These are phyloP conservation scores for Tylopilus sp. DNA, from an alignment of 1,284 basidiomycete species.

Conservation along the genomic window DNA sequence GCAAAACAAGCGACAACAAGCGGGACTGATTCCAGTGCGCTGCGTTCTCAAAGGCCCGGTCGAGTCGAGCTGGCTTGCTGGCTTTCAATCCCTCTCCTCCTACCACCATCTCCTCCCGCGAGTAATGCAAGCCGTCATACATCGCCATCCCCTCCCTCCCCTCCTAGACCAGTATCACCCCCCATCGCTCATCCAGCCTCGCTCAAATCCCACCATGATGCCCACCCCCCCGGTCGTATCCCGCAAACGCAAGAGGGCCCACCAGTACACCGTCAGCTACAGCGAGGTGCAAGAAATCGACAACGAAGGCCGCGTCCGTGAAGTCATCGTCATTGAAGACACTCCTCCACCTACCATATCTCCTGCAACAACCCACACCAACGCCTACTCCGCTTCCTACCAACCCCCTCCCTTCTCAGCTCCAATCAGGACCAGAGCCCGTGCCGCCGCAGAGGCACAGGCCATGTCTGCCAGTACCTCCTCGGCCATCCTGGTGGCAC, in stretches of 20 bases:
- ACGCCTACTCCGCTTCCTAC: slow-evolving; percentile 69
- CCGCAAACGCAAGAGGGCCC: slow-evolving; percentile 76
- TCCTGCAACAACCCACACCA: slow-evolving; percentile 60
- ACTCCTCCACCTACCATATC: slow-evolving; percentile 74
- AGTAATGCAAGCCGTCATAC: slow-evolving; percentile 64
- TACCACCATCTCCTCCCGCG: slow-evolving; percentile 45
- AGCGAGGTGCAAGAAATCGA: slow-evolving; percentile 81
- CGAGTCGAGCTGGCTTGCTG: slow-evolving; percentile 33
- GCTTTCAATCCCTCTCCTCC: slow-evolving; percentile 38
- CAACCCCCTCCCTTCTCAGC: slow-evolving; percentile 69
- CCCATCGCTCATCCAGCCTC: slow-evolving; percentile 38
- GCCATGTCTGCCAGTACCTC: slow-evolving; percentile 62
- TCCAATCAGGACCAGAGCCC: slow-evolving; percentile 71
- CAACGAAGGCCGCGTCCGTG: slow-evolving; percentile 63
- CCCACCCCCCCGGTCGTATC: slow-evolving; percentile 61
- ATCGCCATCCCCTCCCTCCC: slow-evolving; percentile 51
- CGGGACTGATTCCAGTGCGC: slow-evolving; percentile 33
- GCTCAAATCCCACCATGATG: slow-evolving; percentile 45
- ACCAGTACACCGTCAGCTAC: slow-evolving; percentile 74
- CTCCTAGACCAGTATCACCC: slow-evolving; percentile 57
- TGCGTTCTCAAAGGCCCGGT: slow-evolving; percentile 32
- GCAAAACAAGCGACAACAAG: slow-evolving; percentile 31
- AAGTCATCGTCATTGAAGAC: slow-evolving; percentile 85
- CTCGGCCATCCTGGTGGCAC: slow-evolving; percentile 52
- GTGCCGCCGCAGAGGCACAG: slow-evolving; percentile 76